Base-by-base conservation (phyloP, 1,284 basidiomycete species). In the Agaricales sp. region DNA sequence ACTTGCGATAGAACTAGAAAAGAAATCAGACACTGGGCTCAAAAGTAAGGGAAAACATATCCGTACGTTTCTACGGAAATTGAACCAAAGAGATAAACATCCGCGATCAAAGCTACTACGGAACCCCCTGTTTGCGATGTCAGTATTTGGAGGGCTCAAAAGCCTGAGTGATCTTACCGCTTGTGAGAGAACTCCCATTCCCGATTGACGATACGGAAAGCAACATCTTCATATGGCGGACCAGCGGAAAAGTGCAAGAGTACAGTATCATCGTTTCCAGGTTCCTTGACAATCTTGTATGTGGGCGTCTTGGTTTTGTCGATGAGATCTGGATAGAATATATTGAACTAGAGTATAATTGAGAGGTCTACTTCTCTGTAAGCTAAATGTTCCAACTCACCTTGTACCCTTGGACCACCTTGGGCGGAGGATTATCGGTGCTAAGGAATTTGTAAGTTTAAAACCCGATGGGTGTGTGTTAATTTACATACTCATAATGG, bases 161-260 rank as follows among this genome's bases (percentile, higher is more conserved):
- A 35, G 47, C 18, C 30, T 11, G 41, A 35, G 43, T 18, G 16
- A 22, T 50, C 73, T 51, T 62, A 88, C 87, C 89, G 78, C 68
- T 93, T 94, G 60, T 99, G 95, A 47, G 91, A 93, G 66, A 92
- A 95, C 61, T 99, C 96, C 96, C 96, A 99, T 65, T 95, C 93
- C 50, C 90, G 78, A 59, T 97, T 92, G 49, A 99, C 95, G 56
- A 99, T 96, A 51, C 92, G 78, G 72, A 99, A 99, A 14, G 94
- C 96, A 54, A 99, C 93, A 61, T 99, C 96, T 68, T 99, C 96
- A 62, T 99, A 99, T 1, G 96, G 96, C 46, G 96, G 96, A 14
- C 96, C 96, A 14, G 96, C 93, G 55, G 81, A 91, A 68, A 99
- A 99, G 54, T 94, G 81, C 43, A 99, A 68, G 18, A 98, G 73